Evolutionary conservation across 2,329 filamentous ascomycete species (phyloP), one percentile per base, ranked within the genome.

Genomic region (Pseudogymnoascus verrucosus): DNA sequence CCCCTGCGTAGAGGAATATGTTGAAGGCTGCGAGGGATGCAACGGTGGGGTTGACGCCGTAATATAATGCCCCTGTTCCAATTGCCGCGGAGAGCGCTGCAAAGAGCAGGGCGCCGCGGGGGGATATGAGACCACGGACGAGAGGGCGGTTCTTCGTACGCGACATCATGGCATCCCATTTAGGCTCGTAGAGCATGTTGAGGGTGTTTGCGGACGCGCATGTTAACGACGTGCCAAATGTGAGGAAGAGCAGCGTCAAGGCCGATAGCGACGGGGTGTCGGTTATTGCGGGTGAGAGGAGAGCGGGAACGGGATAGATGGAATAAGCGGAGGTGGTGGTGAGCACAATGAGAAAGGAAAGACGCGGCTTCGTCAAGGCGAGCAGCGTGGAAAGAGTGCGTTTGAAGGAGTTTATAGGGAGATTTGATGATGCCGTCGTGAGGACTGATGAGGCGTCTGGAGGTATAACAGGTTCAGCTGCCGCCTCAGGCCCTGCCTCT

Each of bases 151-250:
- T 97, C 28, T 91, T 84, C 1, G 95, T 99, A n/a, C 95, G 86
- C 37, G 84, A 87, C 95, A 99, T 99, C 71, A 89, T 86, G 54
- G 92, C 91, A 75, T 99, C 95, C 72, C 93, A 93, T 65, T 87
- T 82, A 8, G 88, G 90, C 76, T 99, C 95, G 76, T 97, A 92
- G 64, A 97, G 86, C 95, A 99, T 99, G 76, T 99, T 99, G 68
- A 98, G 81, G 1, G 95, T 86, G 74, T 99, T 99, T 47, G 95
- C 95, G 65, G 89, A 91, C 47, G 93, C 91, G n/a, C 86, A 90
- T 74, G 91, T 95, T 19, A 97, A 82, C 4, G 93, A 87, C 0
- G 95, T 98, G 65, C 95, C 93, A 3, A 86, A 86, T 0, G 93
- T 96, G 61, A 99, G 86, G 79, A 96, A 98, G 61, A 96, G 82